A percentile compares a stretch with the other conserved stretches of the same genome.
Conservation (phyloP, 75 land plant species). For the Pinus taeda region DNA sequence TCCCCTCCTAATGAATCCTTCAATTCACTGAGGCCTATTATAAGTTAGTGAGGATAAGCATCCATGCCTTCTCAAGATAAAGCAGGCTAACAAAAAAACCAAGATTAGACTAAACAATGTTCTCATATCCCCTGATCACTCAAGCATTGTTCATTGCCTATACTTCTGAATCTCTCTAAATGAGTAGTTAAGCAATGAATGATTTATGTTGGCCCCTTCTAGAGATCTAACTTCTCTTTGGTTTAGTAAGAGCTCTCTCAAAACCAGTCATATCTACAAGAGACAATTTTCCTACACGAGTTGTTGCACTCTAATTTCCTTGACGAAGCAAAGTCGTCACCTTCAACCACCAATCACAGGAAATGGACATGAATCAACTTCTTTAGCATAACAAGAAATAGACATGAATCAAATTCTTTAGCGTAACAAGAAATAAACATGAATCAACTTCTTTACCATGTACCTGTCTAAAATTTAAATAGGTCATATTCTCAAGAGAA, state of each 20-base stretch:
- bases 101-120: constrained; percentile 18
- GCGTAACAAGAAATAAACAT: no score
- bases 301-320: no score
- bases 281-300: not conserved
- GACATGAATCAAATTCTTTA: no score
- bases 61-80: not conserved
- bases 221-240: constrained; percentile 14
- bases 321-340: constrained; percentile 11
- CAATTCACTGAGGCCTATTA: not conserved
- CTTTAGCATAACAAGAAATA: no score
- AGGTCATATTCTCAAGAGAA: not conserved
- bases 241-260: constrained; percentile 7
- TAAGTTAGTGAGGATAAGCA: not conserved
- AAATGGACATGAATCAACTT: not conserved
- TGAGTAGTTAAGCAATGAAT: no score
- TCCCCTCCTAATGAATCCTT: constrained; percentile 35
- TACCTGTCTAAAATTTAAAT: not conserved
- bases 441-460: not conserved
- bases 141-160: constrained; percentile 3
- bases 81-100: no score
- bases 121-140: constrained; percentile 29
- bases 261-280: not conserved
- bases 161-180: no score
- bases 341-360: not conserved
- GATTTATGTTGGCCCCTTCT: not conserved